Evolutionary conservation across 495 filamentous ascomycete genomes (phyloP), one percentile per base, ranked within the genome.

Genomic region (Sabuloglossum arenarium): DNA sequence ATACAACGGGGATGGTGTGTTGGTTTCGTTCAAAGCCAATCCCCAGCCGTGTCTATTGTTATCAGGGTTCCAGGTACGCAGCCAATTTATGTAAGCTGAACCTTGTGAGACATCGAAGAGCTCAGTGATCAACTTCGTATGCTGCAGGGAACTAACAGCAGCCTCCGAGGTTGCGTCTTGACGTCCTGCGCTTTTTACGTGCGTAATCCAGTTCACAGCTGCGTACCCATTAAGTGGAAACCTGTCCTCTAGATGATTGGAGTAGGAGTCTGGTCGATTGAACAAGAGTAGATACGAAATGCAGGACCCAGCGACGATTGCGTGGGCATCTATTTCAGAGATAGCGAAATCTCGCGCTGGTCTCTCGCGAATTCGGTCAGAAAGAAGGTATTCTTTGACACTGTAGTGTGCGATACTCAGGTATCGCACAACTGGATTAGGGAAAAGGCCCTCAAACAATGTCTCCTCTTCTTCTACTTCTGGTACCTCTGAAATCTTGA

Each of bases 231-330:
- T 1, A n/a, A 53, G 11, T 53, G 62, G 62, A 58, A 61, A 63
- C 10, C 63, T 21, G 8, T 62, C 32, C 42, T 4, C 21, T 0
- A 53, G n/a, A 50, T 52, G 30, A 21, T n/a, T n/a, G n/a, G n/a
- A 5, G 16, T 10, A 39, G 30, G 12, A 46, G 14, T 30, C 53
- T 21, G 19, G n/a, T 30, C 32, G 30, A 34, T 56, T 55, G 34
- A 66, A 59, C 6, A 62, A 60, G 3, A 63, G 56, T 16, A 68
- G 62, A 54, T 67, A 65, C 30, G 58, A 59, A 9, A 67, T 59
- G 55, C 61, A 65, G 16, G 59, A 61, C 55, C 10, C 61, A 27
- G 61, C 58, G 23, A 67, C 62, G 8, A 27, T 58, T 27, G 57
- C 58, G 21, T 64, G 61, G 29, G 61, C 60, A 32, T 59, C 54